Percentiles rank a stretch among this genome's conserved stretches.
phyloP scores from a whole-genome alignment of 2,329 filamentous ascomycete genomes.

The Aureobasidium sp. region DNA sequence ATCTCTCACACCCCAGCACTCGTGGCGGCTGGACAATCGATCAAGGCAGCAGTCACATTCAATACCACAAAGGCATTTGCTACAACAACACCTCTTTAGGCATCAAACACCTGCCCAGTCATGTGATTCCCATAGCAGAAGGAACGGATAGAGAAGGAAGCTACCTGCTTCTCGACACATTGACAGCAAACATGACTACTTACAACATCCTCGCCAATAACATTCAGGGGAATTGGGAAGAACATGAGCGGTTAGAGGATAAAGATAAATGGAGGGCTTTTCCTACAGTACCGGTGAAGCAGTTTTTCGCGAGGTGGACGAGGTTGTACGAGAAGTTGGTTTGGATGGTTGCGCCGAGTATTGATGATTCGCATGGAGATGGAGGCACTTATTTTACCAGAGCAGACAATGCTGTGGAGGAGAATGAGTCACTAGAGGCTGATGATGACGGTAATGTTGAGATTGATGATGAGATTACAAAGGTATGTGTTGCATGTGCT shows the following conservation, averaged over 20 bases:
- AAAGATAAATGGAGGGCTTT: background rate
- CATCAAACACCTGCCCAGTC: background rate
- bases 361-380: background rate
- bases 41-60: background rate
- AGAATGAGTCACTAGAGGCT: background rate
- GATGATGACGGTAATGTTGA: background rate
- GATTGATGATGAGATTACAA: background rate
- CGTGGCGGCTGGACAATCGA: background rate
- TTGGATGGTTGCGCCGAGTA: background rate
- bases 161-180: background rate
- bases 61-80: background rate
- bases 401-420: background rate
- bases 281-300: background rate
- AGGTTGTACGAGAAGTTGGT: background rate
- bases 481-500: background rate
- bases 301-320: background rate
- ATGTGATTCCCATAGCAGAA: background rate
- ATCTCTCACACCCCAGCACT: background rate
- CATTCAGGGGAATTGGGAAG: background rate
- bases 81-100: background rate
- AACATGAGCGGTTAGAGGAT: background rate
- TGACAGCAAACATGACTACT: background rate
- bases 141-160: background rate
- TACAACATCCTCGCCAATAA: background rate
- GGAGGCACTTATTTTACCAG: background rate